Base-by-base conservation (phyloP, 1,139 yeast genomes). In the Kodamaea sp. region DNA sequence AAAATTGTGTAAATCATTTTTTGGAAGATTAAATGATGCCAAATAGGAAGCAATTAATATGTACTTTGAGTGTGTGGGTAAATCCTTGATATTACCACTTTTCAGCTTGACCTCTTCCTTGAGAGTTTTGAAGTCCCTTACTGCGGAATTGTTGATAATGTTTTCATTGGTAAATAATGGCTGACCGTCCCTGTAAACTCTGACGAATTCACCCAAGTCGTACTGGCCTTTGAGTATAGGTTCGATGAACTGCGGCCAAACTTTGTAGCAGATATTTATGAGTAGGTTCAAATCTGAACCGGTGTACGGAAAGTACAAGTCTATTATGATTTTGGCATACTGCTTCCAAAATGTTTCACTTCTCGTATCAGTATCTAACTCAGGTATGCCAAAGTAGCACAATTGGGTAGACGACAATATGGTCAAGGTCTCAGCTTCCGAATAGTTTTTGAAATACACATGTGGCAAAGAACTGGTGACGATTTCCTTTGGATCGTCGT, bases 41-140 rank as follows among this genome's bases (percentile, higher is more conserved):
- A 84, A 61, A 48, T 80, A 84, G 0, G 87, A 79, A 1, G 90
- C 86, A 33, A 83, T 67, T 15, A 84, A 57, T 3, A 83, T 60
- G 47, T 66, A 80, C 50, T 80, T 80, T n/a, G 86, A 73, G 37
- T 73, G 70, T 9, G 57, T 51, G 0, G 87, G 80, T 38, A 82
- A 60, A 44, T 70, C 78, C 22, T 51, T 51, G 2, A 55, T 52
- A 22, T 54, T 50, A 1, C 50, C 57, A 9, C 41, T 35, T 7
- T 43, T 42, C 14, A 32, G 31, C 20, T 40, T 39, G 32, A 59
- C 65, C 11, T 51, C 50, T 29, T 50, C 50, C 30, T 48, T 42
- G 22, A 48, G 42, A 1, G 63, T 56, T 4, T 43, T 51, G 35
- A 50, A 63, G 29, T 61, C 64, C 11, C 44, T 35, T 6, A 66